phyloP scores from a whole-genome alignment of 345 rosid genomes.

The Lumnitzera littorea region DNA sequence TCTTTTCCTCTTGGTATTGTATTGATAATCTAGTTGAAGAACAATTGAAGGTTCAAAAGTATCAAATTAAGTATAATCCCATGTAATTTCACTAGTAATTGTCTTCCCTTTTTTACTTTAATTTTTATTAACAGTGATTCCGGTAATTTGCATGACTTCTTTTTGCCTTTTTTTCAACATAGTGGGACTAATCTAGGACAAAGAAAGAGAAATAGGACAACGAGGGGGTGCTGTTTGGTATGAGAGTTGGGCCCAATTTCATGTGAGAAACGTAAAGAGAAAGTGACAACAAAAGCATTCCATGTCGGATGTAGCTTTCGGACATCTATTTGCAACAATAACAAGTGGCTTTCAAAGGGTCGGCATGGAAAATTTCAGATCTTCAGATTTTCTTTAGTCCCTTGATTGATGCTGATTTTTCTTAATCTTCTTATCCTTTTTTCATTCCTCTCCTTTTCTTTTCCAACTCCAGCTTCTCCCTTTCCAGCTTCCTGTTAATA shows the following conservation, averaged over 20 bases:
- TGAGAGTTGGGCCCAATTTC: constrained; percentile 29
- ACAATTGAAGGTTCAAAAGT: too few relatives aligned
- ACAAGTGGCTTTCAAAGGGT: too few relatives aligned
- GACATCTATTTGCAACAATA: constrained; percentile 3
- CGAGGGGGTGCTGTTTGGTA: not conserved
- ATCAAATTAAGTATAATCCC: too few relatives aligned
- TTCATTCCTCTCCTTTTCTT: not conserved
- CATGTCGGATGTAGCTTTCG: constrained; percentile 10
- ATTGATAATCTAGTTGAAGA: too few relatives aligned
- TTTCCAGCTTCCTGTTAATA: not conserved
- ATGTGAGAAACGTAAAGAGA: constrained; percentile 29
- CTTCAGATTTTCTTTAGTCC: not conserved
- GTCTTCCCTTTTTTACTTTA: too few relatives aligned
- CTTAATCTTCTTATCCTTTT: constrained; percentile 1
- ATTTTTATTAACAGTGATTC: too few relatives aligned
- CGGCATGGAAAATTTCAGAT: constrained; percentile 1
- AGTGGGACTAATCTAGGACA: too few relatives aligned
- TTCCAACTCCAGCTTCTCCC: constrained; percentile 1
- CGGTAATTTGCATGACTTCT: too few relatives aligned
- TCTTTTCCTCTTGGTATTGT: too few relatives aligned
- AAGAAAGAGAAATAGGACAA: not conserved
- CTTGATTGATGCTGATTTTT: not conserved
- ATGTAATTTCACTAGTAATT: too few relatives aligned
- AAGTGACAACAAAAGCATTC: constrained; percentile 8
- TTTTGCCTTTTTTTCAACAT: too few relatives aligned